Conservation (phyloP, 108 stramenopile species). For the Mediolabrus comicus region DNA sequence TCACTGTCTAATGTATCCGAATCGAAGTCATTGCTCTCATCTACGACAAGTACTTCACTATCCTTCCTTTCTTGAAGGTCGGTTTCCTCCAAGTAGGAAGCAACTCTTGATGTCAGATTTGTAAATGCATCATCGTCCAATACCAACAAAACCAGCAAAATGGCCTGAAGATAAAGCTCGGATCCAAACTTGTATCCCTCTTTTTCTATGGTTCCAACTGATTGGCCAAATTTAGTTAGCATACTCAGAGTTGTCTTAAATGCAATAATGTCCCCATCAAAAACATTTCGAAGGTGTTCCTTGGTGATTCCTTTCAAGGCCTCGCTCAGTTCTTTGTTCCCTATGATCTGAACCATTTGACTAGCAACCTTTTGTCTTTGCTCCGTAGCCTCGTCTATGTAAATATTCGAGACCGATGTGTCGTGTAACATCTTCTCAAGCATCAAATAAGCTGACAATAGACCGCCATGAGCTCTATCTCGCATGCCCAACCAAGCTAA, state of each 20-base stretch:
- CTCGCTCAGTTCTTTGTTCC: conserved; percentile 9
- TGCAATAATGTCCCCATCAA: conserved; percentile 5
- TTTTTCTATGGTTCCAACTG: conserved; percentile 26
- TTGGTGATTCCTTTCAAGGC: conserved; percentile 15
- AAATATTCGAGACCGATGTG: background rate
- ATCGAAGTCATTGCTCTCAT: background rate
- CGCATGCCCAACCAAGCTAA: conserved; percentile 24
- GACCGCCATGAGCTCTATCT: conserved; percentile 19
- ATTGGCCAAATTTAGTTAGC: conserved; percentile 29
- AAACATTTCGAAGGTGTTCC: conserved; percentile 24
- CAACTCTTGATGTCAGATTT: conserved; percentile 12
- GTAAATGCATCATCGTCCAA: conserved; percentile 20
- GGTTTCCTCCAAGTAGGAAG: conserved; percentile 5
- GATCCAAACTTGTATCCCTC: conserved; percentile 27
- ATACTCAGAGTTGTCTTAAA: conserved; percentile 15
- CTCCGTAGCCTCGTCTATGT: conserved; percentile 5
- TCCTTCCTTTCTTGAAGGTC: conserved; percentile 1
- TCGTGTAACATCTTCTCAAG: conserved; percentile 17
- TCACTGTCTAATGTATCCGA: conserved; percentile 2
- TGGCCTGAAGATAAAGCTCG: conserved; percentile 20
- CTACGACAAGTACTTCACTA: background rate
- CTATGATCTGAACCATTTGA: conserved; percentile 19
- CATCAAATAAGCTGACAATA: conserved; percentile 23
- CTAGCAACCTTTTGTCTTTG: conserved; percentile 12
- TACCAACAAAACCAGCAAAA: conserved; percentile 16